Conservation (phyloP, 129 eudicot genomes). For the Ambrosia trifida region DNA sequence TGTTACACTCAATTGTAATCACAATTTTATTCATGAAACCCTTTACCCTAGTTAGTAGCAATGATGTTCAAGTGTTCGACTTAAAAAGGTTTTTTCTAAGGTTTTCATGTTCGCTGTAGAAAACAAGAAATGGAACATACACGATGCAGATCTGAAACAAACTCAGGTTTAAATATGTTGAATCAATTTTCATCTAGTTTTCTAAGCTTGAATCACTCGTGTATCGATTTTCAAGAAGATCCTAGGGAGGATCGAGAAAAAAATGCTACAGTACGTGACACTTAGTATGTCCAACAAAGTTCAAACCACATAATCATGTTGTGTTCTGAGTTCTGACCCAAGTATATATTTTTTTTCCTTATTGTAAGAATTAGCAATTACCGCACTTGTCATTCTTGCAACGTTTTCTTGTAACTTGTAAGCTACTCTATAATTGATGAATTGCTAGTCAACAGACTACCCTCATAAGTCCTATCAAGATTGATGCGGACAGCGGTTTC, state of each 20-base stretch:
- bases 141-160: not conserved
- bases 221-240: not conserved
- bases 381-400: not conserved
- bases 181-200: slow-evolving; percentile 2
- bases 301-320: slow-evolving; percentile 13
- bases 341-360: not conserved
- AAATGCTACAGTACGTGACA: not conserved
- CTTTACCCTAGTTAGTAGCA: not conserved
- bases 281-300: slow-evolving; percentile 1
- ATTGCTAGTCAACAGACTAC: not conserved
- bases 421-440: slow-evolving; percentile 12
- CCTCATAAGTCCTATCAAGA: not conserved
- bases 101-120: not conserved
- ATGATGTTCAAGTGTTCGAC: not conserved
- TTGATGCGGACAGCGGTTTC: too few relatives aligned
- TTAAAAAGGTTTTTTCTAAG: not conserved
- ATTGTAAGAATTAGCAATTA: slow-evolving; percentile 7
- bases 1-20: slow-evolving; percentile 1
- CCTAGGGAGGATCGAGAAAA: not conserved
- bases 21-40: not conserved
- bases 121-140: not conserved
- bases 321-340: slow-evolving; percentile 12
- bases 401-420: not conserved
- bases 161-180: not conserved
- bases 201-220: not conserved